phyloP scores from a whole-genome alignment of 139 green algal species.

The Chlamydomonas asymmetrica region DNA sequence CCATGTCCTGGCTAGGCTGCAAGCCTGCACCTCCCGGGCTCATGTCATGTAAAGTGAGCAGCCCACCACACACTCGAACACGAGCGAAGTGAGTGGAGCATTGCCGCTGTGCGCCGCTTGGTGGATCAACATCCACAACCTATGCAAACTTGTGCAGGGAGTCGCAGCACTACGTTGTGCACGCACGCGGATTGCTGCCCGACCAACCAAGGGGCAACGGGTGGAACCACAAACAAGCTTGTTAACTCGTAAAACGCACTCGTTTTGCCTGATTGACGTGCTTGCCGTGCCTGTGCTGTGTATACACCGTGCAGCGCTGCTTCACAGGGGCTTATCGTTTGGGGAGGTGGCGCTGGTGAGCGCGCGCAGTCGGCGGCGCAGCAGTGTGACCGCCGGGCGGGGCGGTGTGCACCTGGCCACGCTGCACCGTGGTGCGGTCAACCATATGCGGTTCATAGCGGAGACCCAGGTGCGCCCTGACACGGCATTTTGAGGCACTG shows the following conservation, averaged over 20 bases:
- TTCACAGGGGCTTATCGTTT: conserved; percentile 13
- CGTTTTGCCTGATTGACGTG: neutral
- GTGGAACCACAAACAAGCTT: neutral
- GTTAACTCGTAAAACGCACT: neutral
- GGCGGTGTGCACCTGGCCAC: conserved; percentile 9
- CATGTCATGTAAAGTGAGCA: neutral
- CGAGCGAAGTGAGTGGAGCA: neutral
- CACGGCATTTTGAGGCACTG: too few relatives aligned
- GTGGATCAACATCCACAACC: too few relatives aligned
- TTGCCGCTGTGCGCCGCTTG: neutral
- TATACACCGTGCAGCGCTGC: neutral
- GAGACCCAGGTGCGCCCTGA: neutral
- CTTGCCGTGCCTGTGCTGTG: neutral
- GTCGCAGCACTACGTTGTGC: too few relatives aligned
- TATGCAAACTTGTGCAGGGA: too few relatives aligned
- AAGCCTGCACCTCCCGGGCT: neutral
- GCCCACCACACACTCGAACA: neutral
- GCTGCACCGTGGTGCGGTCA: conserved; percentile 6
- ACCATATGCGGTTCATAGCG: neutral
- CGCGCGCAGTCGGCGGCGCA: neutral
- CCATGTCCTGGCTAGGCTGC: too few relatives aligned
- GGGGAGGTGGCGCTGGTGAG: conserved; percentile 17
- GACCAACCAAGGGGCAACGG: neutral
- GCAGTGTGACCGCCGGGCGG: neutral
- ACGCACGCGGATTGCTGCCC: too few relatives aligned